Evolutionary conservation across 371 early-diverging fungal species (phyloP).

Genomic region (Rhizomucor pusillus): DNA sequence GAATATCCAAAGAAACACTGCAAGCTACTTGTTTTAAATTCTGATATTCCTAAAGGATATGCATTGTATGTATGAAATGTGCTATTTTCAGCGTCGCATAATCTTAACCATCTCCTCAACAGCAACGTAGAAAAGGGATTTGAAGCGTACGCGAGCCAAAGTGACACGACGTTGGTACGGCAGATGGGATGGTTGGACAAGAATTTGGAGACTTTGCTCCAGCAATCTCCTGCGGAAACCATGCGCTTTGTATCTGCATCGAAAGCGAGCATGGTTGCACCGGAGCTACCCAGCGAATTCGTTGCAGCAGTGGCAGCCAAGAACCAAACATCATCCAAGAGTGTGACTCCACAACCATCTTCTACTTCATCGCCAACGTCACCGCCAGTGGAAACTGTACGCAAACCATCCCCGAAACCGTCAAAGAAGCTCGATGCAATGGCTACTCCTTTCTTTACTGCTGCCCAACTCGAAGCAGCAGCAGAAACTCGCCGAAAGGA

Average conservation of each 20-base stretch:
- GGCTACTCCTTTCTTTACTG: constrained; percentile 9
- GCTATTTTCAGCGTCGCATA: no score
- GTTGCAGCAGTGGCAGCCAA: constrained; percentile 5
- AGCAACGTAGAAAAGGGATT: constrained; percentile 52
- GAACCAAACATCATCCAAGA: not conserved
- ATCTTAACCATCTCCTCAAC: no score
- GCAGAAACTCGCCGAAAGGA: constrained; percentile 11
- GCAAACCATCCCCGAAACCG: not conserved
- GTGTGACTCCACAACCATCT: not conserved
- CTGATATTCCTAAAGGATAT: constrained; percentile 65
- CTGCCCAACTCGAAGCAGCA: constrained; percentile 5
- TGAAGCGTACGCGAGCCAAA: constrained; percentile 19
- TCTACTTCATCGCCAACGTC: no score
- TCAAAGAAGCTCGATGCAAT: constrained; percentile 7
- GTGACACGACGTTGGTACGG: constrained; percentile 39
- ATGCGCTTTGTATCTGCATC: constrained; percentile 47
- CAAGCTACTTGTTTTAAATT: constrained; percentile 53
- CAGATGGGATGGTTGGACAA: constrained; percentile 61
- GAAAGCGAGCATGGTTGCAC: constrained; percentile 14
- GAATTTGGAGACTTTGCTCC: constrained; percentile 53
- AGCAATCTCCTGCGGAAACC: constrained; percentile 55
- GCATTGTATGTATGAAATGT: constrained; percentile 42
- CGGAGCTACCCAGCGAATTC: constrained; percentile 14
- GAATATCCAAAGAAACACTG: constrained; percentile 40
- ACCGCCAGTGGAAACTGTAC: constrained; percentile 1